Percentiles rank a stretch among this genome's conserved stretches.
Evolutionary conservation across 2,329 filamentous ascomycete species (phyloP).

Genomic region (Scytalidium sp.): DNA sequence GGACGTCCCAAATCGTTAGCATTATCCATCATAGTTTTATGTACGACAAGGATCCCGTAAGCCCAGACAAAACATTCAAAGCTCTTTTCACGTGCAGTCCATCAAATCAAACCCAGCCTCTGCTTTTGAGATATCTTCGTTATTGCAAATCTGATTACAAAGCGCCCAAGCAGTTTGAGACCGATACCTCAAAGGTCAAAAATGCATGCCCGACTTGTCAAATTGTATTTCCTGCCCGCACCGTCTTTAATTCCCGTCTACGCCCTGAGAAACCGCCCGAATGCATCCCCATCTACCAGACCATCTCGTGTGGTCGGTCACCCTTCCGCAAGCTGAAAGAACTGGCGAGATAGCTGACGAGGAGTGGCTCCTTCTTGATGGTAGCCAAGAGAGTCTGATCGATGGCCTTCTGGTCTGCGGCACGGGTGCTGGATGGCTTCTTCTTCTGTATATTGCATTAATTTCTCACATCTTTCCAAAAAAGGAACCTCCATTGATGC

Average conservation of each 20-base stretch:
- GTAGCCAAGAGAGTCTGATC: conserved; percentile 93
- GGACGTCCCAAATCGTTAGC: too few relatives aligned
- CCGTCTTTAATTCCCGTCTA: conserved; percentile 44
- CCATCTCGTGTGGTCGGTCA: conserved; percentile 99
- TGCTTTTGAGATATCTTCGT: conserved; percentile 30
- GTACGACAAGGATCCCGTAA: too few relatives aligned
- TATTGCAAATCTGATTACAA: conserved; percentile 34
- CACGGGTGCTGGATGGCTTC: conserved; percentile 85
- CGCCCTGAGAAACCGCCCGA: conserved; percentile 22
- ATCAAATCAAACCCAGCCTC: conserved; percentile 6
- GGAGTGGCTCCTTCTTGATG: conserved; percentile 98
- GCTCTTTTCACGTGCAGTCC: neutral
- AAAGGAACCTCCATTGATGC: conserved; percentile 9
- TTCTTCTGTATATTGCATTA: conserved; percentile 73
- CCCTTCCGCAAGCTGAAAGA: conserved; percentile 99
- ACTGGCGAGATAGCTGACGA: conserved; percentile 89
- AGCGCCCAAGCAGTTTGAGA: conserved; percentile 42
- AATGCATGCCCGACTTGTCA: conserved; percentile 59
- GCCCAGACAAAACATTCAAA: too few relatives aligned
- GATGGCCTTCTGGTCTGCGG: conserved; percentile 96
- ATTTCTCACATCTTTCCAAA: neutral
- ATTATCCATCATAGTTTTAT: too few relatives aligned
- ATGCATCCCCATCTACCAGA: conserved; percentile 68
- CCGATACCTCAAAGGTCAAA: conserved; percentile 62
- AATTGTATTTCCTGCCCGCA: conserved; percentile 43